Percentiles rank a stretch among this genome's conserved stretches.
phyloP scores from a whole-genome alignment of 2,329 filamentous ascomycete genomes.

The Clonostachys solani region DNA sequence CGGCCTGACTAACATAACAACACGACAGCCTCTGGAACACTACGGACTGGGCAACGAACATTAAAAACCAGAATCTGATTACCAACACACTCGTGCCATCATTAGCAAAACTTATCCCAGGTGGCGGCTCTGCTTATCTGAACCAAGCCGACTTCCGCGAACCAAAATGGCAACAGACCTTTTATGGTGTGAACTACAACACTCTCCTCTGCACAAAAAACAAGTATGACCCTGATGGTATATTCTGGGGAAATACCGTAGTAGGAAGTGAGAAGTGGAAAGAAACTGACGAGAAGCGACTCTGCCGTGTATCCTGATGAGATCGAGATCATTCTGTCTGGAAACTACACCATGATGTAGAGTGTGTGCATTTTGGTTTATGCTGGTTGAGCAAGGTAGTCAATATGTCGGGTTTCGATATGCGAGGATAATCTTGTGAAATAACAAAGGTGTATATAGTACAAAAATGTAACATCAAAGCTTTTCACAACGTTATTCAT shows the following conservation, averaged over 20 bases:
- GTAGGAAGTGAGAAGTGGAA: constrained; percentile 43
- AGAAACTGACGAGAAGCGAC: constrained; percentile 10
- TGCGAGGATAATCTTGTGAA: no score
- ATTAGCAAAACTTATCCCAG: constrained; percentile 27
- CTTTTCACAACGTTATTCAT: no score
- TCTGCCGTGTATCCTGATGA: neutral
- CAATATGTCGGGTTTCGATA: no score
- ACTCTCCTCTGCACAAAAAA: constrained; percentile 33
- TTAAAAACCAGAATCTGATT: constrained; percentile 3
- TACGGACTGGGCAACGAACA: constrained; percentile 10
- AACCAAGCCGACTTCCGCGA: constrained; percentile 40
- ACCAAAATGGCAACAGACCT: constrained; percentile 28
- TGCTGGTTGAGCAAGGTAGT: no score
- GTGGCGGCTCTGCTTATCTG: constrained; percentile 30
- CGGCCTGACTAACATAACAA: neutral
- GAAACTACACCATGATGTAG: no score
- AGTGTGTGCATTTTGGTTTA: no score
- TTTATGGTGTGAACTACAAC: constrained; percentile 36
- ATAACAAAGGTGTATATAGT: no score
- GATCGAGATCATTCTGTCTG: no score
- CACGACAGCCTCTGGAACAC: constrained; percentile 2
- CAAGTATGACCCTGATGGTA: constrained; percentile 33
- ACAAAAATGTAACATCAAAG: no score
- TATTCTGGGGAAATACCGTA: constrained; percentile 38
- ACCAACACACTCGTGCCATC: constrained; percentile 24